A percentile compares a stretch with the other conserved stretches of the same genome.
These are phyloP conservation scores for Beauveria scarabaeidicola DNA, from an alignment of 2,329 filamentous ascomycete genomes.

Conservation along the genomic window DNA sequence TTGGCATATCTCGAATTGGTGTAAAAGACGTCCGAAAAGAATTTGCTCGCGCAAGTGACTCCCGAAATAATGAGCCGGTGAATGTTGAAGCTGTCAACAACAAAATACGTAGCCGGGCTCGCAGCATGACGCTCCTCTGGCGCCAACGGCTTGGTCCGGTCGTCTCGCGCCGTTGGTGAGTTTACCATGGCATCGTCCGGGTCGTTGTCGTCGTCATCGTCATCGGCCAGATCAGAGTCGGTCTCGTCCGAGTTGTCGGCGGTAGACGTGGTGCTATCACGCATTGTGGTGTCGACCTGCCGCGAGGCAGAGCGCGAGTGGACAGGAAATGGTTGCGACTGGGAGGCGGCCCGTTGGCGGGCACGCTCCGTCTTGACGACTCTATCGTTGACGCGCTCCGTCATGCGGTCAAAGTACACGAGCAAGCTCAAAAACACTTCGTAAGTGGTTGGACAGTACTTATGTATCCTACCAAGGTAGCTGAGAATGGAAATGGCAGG, in stretches of 20 bases:
- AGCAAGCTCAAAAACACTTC: slow-evolving; percentile 93
- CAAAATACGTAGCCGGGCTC: slow-evolving; percentile 57
- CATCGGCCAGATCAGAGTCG: slow-evolving; percentile 44
- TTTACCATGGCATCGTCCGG: slow-evolving; percentile 26
- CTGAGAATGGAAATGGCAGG: slow-evolving; percentile 94
- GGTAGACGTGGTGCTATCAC: slow-evolving; percentile 16
- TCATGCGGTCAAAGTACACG: slow-evolving; percentile 99
- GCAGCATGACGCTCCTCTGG: slow-evolving; percentile 18
- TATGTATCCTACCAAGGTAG: slow-evolving; percentile 92
- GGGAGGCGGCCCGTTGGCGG: slow-evolving; percentile 27
- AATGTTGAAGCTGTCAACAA: slow-evolving; percentile 98
- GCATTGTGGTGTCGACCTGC: slow-evolving; percentile 26
- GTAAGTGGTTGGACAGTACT: slow-evolving; percentile 97
- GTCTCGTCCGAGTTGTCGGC: slow-evolving; percentile 32
- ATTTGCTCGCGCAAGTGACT: slow-evolving; percentile 97
- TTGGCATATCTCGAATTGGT: slow-evolving; percentile 99
- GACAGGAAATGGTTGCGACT: slow-evolving; percentile 12
- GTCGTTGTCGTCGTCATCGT: slow-evolving; percentile 32
- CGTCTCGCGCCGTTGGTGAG: slow-evolving; percentile 18
- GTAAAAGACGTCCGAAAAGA: slow-evolving; percentile 98
- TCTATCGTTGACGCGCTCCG: slow-evolving; percentile 81
- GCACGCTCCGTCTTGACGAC: slow-evolving; percentile 59
- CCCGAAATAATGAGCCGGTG: slow-evolving; percentile 93
- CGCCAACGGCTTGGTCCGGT: slow-evolving; percentile 14
- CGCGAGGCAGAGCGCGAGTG: slow-evolving; percentile 17